Percentiles rank a stretch among this genome's conserved stretches.
Evolutionary conservation across 805 yeast species (phyloP).

Genomic region (Candida qinlingensis): DNA sequence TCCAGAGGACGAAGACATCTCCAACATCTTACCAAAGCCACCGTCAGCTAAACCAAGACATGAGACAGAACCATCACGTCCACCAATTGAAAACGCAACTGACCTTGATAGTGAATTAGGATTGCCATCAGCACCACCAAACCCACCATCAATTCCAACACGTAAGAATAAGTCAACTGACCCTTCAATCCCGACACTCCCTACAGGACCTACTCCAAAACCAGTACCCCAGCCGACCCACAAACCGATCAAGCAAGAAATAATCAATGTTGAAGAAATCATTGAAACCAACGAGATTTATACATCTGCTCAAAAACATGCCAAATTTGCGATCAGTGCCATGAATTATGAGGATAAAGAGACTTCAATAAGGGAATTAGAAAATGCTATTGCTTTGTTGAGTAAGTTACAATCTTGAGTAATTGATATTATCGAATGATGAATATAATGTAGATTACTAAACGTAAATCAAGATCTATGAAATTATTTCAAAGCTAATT

Average conservation of each 20-base stretch:
- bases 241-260: background rate
- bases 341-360: conserved; percentile 67
- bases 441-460: too few species aligned
- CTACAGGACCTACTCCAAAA: background rate
- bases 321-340: conserved; percentile 75
- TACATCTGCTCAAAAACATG: conserved; percentile 57
- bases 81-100: too few species aligned
- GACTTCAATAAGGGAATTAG: conserved; percentile 62
- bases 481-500: too few species aligned
- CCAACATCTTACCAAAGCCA: conserved; percentile 3
- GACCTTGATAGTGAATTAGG: background rate
- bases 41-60: conserved; percentile 7
- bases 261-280: conserved; percentile 38
- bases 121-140: conserved; percentile 10
- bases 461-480: too few species aligned
- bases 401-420: conserved; percentile 1
- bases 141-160: conserved; percentile 8
- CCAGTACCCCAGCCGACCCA: background rate
- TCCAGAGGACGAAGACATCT: conserved; percentile 1
- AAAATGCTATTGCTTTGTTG: conserved; percentile 44
- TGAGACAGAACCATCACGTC: background rate
- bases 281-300: conserved; percentile 52
- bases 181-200: conserved; percentile 1
- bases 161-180: background rate
- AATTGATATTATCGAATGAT: too few species aligned